phyloP scores from a whole-genome alignment of 768 basidiomycete species.

The Amanita fuliginea region DNA sequence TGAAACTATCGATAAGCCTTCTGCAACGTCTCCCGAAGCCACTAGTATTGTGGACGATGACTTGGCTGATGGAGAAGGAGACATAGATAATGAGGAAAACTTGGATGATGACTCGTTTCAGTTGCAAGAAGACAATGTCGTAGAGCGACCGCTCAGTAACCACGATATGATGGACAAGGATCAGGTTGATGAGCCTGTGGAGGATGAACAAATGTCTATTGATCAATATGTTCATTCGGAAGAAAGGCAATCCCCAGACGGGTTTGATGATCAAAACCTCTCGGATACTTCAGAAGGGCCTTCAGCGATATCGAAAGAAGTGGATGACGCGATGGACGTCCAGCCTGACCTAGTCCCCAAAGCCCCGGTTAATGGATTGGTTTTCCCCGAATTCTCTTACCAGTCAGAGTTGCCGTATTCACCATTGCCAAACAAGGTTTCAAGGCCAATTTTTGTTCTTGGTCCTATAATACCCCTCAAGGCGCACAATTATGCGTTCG shows the following conservation, averaged over 20 bases:
- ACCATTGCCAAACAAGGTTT: background rate
- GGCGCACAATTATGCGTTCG: conserved; percentile 5
- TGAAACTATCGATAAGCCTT: background rate
- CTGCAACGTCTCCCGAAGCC: conserved; percentile 1
- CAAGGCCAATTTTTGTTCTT: conserved; percentile 19
- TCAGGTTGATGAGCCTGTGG: background rate
- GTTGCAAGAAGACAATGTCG: background rate
- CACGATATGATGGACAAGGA: background rate
- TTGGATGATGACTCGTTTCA: conserved; percentile 1
- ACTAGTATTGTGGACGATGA: conserved; percentile 11
- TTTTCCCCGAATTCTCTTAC: background rate
- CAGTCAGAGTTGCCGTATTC: conserved; percentile 7
- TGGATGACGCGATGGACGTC: background rate
- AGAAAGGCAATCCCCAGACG: background rate
- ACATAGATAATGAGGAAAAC: conserved; percentile 11
- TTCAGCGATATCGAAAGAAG: background rate
- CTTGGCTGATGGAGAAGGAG: conserved; percentile 7
- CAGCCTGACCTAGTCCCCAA: background rate
- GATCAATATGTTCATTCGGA: background rate
- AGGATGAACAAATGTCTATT: background rate
- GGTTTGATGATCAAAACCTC: background rate
- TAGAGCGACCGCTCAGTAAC: background rate
- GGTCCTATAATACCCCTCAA: conserved; percentile 13
- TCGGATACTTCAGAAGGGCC: background rate
- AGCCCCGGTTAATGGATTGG: background rate